Conservation (phyloP, 2,329 filamentous ascomycete genomes). For the Xylaria digitata region DNA sequence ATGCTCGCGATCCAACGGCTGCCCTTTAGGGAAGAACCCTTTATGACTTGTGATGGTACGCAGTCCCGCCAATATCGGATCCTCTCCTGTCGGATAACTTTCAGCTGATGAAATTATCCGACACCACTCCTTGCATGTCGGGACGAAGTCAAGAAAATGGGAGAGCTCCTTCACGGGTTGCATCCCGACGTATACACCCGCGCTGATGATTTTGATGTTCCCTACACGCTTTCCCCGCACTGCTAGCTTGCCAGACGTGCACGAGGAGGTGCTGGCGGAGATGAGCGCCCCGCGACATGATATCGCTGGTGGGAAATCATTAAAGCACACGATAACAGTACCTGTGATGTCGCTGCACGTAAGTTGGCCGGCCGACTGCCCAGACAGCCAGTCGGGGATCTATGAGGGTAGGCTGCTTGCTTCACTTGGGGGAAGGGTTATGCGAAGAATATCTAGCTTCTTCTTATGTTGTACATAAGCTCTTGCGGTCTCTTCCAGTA, state of each 20-base stretch:
- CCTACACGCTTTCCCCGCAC: slow-evolving; percentile 11
- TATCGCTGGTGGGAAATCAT: slow-evolving; percentile 8
- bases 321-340: slow-evolving; percentile 8
- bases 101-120: neutral
- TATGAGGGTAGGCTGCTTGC: slow-evolving; percentile 30
- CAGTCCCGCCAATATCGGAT: slow-evolving; percentile 5
- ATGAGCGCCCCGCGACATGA: slow-evolving; percentile 9
- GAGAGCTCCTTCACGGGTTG: neutral
- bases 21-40: neutral
- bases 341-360: slow-evolving; percentile 9
- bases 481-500: slow-evolving; percentile 28
- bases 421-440: slow-evolving; percentile 4
- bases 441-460: slow-evolving; percentile 23
- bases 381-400: slow-evolving; percentile 31
- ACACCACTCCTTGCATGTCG: slow-evolving; percentile 7
- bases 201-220: neutral
- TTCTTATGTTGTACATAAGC: slow-evolving; percentile 19
- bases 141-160: slow-evolving; percentile 4
- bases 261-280: neutral
- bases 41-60: slow-evolving; percentile 3
- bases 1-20: slow-evolving; percentile 1
- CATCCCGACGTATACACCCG: slow-evolving; percentile 1
- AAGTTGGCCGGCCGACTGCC: neutral
- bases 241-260: neutral
- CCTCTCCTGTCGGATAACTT: slow-evolving; percentile 13